Conservation (phyloP, 2,329 filamentous ascomycete genomes). For the Colletotrichum shisoi region DNA sequence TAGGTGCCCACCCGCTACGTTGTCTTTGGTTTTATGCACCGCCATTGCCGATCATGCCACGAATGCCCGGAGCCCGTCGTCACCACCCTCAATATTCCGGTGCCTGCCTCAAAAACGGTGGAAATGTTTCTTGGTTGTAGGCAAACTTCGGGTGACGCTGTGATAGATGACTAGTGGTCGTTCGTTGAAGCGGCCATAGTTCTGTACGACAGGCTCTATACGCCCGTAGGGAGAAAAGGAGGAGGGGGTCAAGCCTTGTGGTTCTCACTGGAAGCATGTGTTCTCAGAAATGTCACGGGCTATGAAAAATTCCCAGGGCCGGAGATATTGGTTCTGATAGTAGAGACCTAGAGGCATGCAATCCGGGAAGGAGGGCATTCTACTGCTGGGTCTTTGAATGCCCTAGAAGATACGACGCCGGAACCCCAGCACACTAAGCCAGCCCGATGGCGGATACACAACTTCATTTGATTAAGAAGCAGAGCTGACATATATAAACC, state of each 20-base stretch:
- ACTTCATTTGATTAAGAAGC: neutral
- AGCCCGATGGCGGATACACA: neutral
- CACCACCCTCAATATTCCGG: neutral
- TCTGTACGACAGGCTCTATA: neutral
- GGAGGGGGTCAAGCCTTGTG: neutral
- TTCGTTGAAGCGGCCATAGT: neutral
- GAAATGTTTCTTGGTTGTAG: neutral
- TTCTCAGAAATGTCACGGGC: neutral
- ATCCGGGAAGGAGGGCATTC: neutral
- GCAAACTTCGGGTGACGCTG: neutral
- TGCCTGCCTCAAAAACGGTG: neutral
- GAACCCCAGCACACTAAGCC: neutral
- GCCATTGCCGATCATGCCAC: neutral
- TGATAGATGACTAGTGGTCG: neutral
- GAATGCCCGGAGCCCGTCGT: neutral
- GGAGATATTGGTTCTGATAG: neutral
- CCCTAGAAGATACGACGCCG: neutral
- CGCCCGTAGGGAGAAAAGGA: neutral
- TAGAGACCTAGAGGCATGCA: neutral
- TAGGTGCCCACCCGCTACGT: constrained; percentile 49
- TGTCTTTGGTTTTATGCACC: neutral
- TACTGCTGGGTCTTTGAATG: neutral
- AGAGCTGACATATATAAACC: constrained; percentile 24
- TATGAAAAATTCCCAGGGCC: neutral
- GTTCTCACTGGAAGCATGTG: neutral